Percentiles rank a stretch among this genome's conserved stretches.
Conservation (phyloP, 73 alveolate genomes). For the Stentor roeselii region DNA sequence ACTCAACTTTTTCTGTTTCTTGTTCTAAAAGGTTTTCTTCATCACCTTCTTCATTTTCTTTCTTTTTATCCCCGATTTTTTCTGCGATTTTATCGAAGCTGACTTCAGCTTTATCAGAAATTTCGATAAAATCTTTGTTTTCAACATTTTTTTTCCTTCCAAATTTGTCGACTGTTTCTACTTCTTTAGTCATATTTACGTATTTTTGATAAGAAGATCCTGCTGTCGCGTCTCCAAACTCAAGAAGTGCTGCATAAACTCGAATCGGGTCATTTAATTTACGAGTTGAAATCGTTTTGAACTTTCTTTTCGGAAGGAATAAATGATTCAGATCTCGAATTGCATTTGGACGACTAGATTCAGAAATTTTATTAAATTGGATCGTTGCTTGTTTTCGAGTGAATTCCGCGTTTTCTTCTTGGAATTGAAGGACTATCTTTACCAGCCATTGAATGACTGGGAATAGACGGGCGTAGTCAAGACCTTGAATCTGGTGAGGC, state of each 20-base stretch:
- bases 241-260: conserved; percentile 78
- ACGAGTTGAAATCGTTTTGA: conserved; percentile 43
- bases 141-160: background rate
- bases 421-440: conserved; percentile 77
- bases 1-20: background rate
- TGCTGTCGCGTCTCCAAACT: conserved; percentile 79
- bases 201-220: conserved; percentile 46
- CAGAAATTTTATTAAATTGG: conserved; percentile 33
- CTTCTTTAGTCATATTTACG: conserved; percentile 2
- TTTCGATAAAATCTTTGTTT: conserved; percentile 6
- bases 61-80: background rate
- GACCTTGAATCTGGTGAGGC: conserved; percentile 92
- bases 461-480: conserved; percentile 79
- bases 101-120: background rate
- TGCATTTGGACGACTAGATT: background rate
- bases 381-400: conserved; percentile 72
- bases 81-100: background rate
- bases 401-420: conserved; percentile 86
- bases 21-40: conserved; percentile 16
- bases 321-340: background rate
- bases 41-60: background rate
- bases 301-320: conserved; percentile 60
- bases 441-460: conserved; percentile 93
- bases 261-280: conserved; percentile 71
- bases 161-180: background rate